Conservation (phyloP, 2,329 filamentous ascomycete species). For the Aspergillus piperis region DNA sequence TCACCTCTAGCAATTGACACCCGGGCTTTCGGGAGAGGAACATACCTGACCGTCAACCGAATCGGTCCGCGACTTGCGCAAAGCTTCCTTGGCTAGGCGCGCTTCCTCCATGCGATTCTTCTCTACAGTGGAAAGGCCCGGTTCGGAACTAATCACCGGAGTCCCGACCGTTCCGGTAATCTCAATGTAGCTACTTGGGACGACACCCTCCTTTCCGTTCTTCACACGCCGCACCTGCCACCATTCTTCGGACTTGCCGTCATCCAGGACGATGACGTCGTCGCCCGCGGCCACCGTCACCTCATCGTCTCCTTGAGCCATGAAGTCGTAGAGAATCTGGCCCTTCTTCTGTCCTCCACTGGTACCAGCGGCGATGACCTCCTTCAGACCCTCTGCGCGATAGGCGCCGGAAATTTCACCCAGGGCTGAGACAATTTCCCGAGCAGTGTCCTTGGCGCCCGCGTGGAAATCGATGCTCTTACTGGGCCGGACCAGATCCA, state of each 20-base stretch:
- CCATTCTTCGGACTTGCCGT: conserved; percentile 94
- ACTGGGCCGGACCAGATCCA: conserved; percentile 87
- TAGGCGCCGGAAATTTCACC: conserved; percentile 87
- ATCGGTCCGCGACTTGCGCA: conserved; percentile 62
- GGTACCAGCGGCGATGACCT: conserved; percentile 79
- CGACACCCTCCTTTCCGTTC: conserved; percentile 92
- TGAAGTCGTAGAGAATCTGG: conserved; percentile 88
- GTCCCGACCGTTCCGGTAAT: conserved; percentile 68
- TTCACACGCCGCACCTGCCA: conserved; percentile 91
- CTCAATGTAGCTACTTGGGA: conserved; percentile 95
- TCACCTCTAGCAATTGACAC: conserved; percentile 44
- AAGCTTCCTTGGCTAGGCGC: conserved; percentile 76
- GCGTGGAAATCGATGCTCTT: conserved; percentile 97
- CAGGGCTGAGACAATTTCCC: conserved; percentile 85
- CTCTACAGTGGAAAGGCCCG: conserved; percentile 69
- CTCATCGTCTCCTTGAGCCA: conserved; percentile 94
- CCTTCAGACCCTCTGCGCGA: conserved; percentile 75
- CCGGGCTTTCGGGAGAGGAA: conserved; percentile 48
- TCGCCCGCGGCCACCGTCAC: conserved; percentile 88
- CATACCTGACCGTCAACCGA: conserved; percentile 68
- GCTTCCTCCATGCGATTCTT: conserved; percentile 79
- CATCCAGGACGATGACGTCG: conserved; percentile 87
- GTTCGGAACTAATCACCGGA: conserved; percentile 58
- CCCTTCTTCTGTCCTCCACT: conserved; percentile 74
- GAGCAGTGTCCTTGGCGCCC: conserved; percentile 92